Percentiles rank a stretch among this genome's conserved stretches.
Conservation (phyloP, 2,329 filamentous ascomycete species). For the Leptographium galeiforme region DNA sequence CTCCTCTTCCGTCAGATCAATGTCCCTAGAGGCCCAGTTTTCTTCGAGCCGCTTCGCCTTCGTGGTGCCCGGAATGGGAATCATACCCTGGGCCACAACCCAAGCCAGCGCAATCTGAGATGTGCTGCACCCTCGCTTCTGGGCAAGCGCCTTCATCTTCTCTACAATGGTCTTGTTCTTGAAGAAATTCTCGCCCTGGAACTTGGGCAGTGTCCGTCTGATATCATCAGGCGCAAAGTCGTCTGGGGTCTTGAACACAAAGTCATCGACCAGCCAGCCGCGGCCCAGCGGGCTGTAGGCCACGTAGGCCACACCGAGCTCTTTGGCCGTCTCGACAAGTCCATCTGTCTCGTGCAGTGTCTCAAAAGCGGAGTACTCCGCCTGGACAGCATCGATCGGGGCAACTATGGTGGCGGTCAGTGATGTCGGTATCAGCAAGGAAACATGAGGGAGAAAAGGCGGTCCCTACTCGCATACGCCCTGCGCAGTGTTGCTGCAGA, state of each 20-base stretch:
- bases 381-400: constrained; percentile 32
- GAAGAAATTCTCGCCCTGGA: constrained; percentile 6
- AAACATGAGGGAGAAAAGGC: neutral
- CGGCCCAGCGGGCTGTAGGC: constrained; percentile 47
- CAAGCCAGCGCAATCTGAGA: constrained; percentile 5
- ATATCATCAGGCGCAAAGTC: constrained; percentile 17
- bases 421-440: too few relatives aligned
- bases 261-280: constrained; percentile 31
- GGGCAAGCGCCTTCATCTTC: constrained; percentile 1
- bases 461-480: constrained; percentile 15
- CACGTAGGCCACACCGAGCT: constrained; percentile 37
- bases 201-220: neutral
- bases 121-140: neutral
- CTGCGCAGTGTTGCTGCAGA: constrained; percentile 28
- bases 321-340: constrained; percentile 24
- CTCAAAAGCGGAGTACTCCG: constrained; percentile 35
- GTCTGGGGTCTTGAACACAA: constrained; percentile 6
- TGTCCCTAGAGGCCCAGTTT: constrained; percentile 14
- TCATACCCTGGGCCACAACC: constrained; percentile 4
- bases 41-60: constrained; percentile 12
- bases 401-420: constrained; percentile 25
- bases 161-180: constrained; percentile 7
- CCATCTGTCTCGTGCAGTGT: constrained; percentile 28
- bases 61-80: constrained; percentile 8
- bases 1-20: constrained; percentile 15